Evolutionary conservation across 1,284 basidiomycete species (phyloP).

Genomic region (Leccinum fallax): DNA sequence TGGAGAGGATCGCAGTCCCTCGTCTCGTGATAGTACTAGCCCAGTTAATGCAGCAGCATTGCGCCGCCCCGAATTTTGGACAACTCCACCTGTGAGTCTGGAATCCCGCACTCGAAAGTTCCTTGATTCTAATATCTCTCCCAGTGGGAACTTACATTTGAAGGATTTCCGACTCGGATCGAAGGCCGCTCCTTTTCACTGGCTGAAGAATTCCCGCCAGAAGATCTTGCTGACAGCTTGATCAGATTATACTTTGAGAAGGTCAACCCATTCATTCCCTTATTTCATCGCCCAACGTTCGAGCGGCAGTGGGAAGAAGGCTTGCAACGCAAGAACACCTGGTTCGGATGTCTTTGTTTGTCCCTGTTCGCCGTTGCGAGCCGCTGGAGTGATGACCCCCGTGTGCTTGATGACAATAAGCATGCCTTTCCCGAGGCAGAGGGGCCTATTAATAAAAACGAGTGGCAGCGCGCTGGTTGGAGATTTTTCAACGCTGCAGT

Average conservation of each 20-base stretch:
- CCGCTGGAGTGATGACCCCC: conserved; percentile 65
- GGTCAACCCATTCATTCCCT: conserved; percentile 57
- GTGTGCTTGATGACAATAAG: conserved; percentile 52
- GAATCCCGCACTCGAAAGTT: neutral
- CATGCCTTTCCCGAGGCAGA: conserved; percentile 22
- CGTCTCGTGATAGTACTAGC: conserved; percentile 23
- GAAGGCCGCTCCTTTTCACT: conserved; percentile 41
- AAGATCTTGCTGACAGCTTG: conserved; percentile 55
- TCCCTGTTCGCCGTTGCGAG: conserved; percentile 74
- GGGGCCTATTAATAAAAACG: conserved; percentile 26
- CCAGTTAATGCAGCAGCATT: conserved; percentile 27
- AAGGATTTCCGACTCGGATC: conserved; percentile 45
- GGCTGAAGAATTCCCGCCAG: conserved; percentile 54
- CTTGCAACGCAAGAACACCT: conserved; percentile 56
- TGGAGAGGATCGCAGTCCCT: conserved; percentile 18
- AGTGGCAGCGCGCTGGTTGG: conserved; percentile 67
- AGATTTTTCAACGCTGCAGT: conserved; percentile 60
- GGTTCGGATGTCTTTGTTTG: conserved; percentile 59
- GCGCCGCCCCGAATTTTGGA: conserved; percentile 39
- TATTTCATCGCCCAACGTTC: conserved; percentile 73
- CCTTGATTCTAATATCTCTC: conserved; percentile 6
- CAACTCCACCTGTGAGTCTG: conserved; percentile 37
- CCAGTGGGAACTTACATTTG: conserved; percentile 64
- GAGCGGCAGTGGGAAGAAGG: conserved; percentile 56
- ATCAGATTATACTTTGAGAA: conserved; percentile 69